Evolutionary conservation across 768 basidiomycete species (phyloP), one percentile per base, ranked within the genome.

Genomic region (Cyclocybe aegerita): DNA sequence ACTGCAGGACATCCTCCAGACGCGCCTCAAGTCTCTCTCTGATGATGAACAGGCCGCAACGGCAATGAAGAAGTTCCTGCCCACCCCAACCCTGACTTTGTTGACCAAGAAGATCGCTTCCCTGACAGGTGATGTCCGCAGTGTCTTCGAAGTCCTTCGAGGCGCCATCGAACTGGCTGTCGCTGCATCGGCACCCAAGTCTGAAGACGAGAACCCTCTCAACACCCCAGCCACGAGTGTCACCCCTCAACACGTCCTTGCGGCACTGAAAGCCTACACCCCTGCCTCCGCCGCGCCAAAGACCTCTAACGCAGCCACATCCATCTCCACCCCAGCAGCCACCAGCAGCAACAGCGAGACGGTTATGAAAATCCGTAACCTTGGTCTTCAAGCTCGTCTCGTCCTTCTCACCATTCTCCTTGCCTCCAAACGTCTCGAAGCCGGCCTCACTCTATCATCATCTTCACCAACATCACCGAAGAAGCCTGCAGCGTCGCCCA

Each of bases 101-200:
- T 76, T 91, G 29, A 81, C 87, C 7, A 90, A 89, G 71, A 92
- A 91, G 61, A 72, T 93, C 14, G 90, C 92, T 4, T 78, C 87
- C 1, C 74, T 85, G 50, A 91, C 92, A 0, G 92, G 92, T 11
- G 92, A 95, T 59, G 88, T 93, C 7, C 76, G 92, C 36, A 82
- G 79, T 17, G 70, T 92, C 2, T 86, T 95, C 48, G 89, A 90
- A 63, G 87, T 93, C 9, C 74, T 91, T 8, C 80, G 90, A 30
- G 81, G 85, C 9, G 88, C 91, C 7, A 88, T 95, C 56, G 88
- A 91, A 56, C 67, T 85, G 10, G 83, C 85, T 0, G 70, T 78
- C n/a, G 69, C 67, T 11, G 46, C 58, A 38, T 58, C 63, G 23
- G 36, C 44, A 2, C 62, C 46, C n/a, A 51, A 44, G 3, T 11